Evolutionary conservation across 805 yeast species (phyloP), one percentile per base, ranked within the genome.

Genomic region (Yarrowia bubula): DNA sequence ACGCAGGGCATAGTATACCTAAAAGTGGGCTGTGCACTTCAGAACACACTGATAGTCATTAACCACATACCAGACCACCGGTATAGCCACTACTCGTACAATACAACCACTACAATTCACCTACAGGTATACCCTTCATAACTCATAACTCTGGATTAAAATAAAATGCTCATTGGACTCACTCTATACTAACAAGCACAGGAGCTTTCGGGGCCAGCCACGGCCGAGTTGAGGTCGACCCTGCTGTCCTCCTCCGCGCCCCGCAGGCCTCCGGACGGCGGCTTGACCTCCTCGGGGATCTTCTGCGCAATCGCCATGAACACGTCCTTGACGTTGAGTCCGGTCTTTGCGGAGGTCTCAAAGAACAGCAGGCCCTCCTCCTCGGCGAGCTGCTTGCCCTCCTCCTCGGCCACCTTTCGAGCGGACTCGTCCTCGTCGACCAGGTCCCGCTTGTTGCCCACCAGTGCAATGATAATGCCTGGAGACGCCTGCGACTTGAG

Each of bases 401-500:
- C 98, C 70, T 89, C 92, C 58, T 83, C 80, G 37, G 91, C 86
- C 32, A 93, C 96, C 75, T 89, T 90, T 71, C 97, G 83, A 68
- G 83, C 79, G 28, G 79, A 76, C 64, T 83, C 88, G 28, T 69
- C 75, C 37, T 74, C 80, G 65, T 85, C 86, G 13, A 87, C 84
- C 68, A 93, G 79, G 76, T 93, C 99, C 67, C 85, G 83, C 78
- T 93, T 93, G 80, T 92, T 93, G 42, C 97, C 99, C 33, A 92
- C 97, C 42, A 93, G 81, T 3, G 98, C 98, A 75, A 93, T 92
- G 66, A 91, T 85, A 61, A 93, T 93, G 68, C 88, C 92, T 69
- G 90, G 89, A n/a, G 89, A 82, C 17, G 98, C 98, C 77, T 92
- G 98, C 70, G 92, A 96, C 73, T 91, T 96, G 70, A 93, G 83